Evolutionary conservation across 108 stramenopile species (phyloP).

Genomic region (Nitzschia inconspicua): DNA sequence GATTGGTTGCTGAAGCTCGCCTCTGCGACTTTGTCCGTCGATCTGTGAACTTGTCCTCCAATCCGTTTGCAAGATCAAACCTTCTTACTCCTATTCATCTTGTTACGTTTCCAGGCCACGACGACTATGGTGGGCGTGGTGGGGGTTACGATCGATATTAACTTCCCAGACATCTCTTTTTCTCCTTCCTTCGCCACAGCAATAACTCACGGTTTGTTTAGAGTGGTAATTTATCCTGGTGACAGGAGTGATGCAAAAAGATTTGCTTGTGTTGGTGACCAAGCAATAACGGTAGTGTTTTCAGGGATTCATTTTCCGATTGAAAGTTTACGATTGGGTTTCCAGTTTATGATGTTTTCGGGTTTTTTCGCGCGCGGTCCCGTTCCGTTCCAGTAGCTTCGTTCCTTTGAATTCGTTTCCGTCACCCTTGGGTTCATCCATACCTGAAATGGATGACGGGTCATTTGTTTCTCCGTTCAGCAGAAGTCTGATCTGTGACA

Average conservation of each 20-base stretch:
- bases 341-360: slow-evolving; percentile 9
- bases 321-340: slow-evolving; percentile 33
- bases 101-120: slow-evolving; percentile 5
- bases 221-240: not conserved
- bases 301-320: slow-evolving; percentile 21
- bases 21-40: not conserved
- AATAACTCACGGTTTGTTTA: not conserved
- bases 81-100: not conserved
- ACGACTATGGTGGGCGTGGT: slow-evolving; percentile 28
- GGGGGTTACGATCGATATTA: slow-evolving; percentile 41
- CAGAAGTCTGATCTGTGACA: not conserved
- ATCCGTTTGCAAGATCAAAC: not conserved
- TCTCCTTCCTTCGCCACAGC: not conserved
- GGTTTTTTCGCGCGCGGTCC: no score
- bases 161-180: slow-evolving; percentile 1
- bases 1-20: not conserved
- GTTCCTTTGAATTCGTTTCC: no score
- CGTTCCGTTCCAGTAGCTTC: slow-evolving; percentile 19
- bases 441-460: no score
- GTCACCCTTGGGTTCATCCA: no score
- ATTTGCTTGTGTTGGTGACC: not conserved
- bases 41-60: not conserved
- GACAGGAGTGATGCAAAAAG: not conserved
- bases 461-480: not conserved
- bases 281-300: slow-evolving; percentile 31